Base-by-base conservation (phyloP, 352 stramenopile species). In the Plasmopara halstedii region DNA sequence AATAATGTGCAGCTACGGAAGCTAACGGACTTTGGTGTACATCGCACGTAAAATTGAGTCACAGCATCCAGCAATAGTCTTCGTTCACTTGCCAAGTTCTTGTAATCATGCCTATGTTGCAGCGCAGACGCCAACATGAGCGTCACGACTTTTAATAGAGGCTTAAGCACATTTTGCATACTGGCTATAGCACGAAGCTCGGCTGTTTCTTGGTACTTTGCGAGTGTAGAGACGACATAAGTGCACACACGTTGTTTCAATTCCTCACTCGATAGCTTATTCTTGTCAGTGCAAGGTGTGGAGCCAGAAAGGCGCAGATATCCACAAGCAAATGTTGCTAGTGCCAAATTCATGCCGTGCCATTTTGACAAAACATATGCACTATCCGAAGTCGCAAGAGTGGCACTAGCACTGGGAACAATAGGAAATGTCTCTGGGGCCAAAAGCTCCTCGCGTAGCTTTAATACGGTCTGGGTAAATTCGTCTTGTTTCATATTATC, bases 1-100 rank as follows among this genome's bases (percentile, higher is more conserved):
- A 89, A 88, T 15, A 48, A 39, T n/a, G 75, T 85, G 54, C 81
- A 92, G 4, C 60, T 76, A 8, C 76, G 75, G 51, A 92, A 92
- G 2, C 67, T 77, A 35, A 84, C 65, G 10, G 77, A 88, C 29
- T 73, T 76, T 1, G 75, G 69, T 18, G 78, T 80, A 25, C 70
- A 83, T n/a, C 64, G 50, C 25, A 56, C 50, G 66, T 88, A 92
- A 18, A 89, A 75, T 11, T 65, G 43, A 1, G 81, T 86, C 42
- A 92, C 84, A 0, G 62, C 53, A 8, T 60, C 58, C 8, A 88
- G 61, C 17, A 92, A 46, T 19, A 70, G 50, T 15, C 73, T 70
- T 3, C 64, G 58, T 14, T 72, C 46, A 4, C 62, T 51, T 7
- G 19, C 22, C 6, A 44, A 47, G 14, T 45, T 32, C 11, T 23